Evolutionary conservation across 1,139 yeast species (phyloP), one percentile per base, ranked within the genome.

Genomic region (Hyphopichia fennica): DNA sequence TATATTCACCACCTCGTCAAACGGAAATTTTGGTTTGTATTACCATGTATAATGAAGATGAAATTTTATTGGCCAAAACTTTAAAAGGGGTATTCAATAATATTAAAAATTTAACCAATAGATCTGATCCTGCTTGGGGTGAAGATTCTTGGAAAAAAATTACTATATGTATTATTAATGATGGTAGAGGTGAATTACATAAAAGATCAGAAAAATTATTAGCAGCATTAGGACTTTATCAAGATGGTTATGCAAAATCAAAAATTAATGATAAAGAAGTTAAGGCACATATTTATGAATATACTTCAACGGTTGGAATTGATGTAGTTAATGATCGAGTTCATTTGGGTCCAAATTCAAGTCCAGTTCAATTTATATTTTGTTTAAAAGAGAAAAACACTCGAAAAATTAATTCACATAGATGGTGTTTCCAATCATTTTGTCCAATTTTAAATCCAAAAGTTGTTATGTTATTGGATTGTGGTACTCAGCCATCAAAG

Each of bases 391-490:
- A 87, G 54, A 78, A 81, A 53, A 87, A 87, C 58, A 74, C 81
- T 48, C 77, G 82, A 58, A 87, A 87, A 59, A 87, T 87, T 59
- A 87, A 87, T 60, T 83, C 91, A 15, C 95, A 87, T 61, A 72
- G 95, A 49, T 87, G 95, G 95, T 84, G 87, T 46, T 82, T 87
- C 68, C 89, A 86, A 57, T 87, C 91, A 0, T 84, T 87, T 63
- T 82, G 86, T 2, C 87, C 88, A 3, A 69, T 84, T 29, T 64
- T 87, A 39, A 69, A 82, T 38, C 95, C 95, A 1, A 79, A 77
- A 43, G 84, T 87, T 18, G 82, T 87, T 37, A 79, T 86, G 59
- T 67, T 87, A 44, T 68, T 87, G 40, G 95, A 87, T 60, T 88
- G 90, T 45, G 95, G 95, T 49, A 87, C 95, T 5, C 80, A 80